phyloP scores from a whole-genome alignment of 2,329 filamentous ascomycete species.

The Pseudocercospora macadamiae region DNA sequence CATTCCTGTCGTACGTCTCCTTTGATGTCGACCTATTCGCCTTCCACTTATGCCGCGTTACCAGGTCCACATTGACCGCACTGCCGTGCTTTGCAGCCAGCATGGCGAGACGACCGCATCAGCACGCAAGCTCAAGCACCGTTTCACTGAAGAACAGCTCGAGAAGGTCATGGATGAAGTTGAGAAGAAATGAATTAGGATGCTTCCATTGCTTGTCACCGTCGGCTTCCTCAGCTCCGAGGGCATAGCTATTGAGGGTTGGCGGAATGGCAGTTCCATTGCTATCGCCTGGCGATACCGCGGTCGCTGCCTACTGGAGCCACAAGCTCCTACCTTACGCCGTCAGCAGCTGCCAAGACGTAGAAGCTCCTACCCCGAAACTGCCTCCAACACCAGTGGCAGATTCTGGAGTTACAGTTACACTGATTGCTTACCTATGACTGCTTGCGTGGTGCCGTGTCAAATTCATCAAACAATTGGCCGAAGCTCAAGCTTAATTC shows the following conservation, averaged over 20 bases:
- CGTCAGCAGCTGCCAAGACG: background rate
- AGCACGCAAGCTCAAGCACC: slow-evolving; percentile 76
- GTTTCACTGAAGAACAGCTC: slow-evolving; percentile 70
- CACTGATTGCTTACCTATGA: slow-evolving; percentile 8
- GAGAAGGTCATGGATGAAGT: slow-evolving; percentile 68
- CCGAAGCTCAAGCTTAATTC: slow-evolving; percentile 7
- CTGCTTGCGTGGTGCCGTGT: background rate
- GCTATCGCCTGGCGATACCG: slow-evolving; percentile 45
- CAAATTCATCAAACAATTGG: slow-evolving; percentile 1
- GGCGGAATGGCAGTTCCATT: slow-evolving; percentile 57
- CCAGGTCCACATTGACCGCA: slow-evolving; percentile 66
- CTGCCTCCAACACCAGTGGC: too few species aligned
- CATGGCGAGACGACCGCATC: slow-evolving; percentile 57
- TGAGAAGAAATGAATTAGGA: slow-evolving; percentile 22
- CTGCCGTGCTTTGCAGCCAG: slow-evolving; percentile 51
- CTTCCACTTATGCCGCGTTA: background rate
- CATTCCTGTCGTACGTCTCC: slow-evolving; percentile 69
- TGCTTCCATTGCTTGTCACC: background rate
- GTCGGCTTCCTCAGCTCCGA: background rate
- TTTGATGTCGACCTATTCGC: background rate
- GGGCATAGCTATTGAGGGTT: slow-evolving; percentile 51
- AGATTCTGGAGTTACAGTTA: too few species aligned
- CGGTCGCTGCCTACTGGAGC: slow-evolving; percentile 53
- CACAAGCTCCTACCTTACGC: slow-evolving; percentile 60
- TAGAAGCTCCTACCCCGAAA: too few species aligned